Evolutionary conservation across 2,329 filamentous ascomycete genomes (phyloP).

Genomic region (Diaporthe australafricana): DNA sequence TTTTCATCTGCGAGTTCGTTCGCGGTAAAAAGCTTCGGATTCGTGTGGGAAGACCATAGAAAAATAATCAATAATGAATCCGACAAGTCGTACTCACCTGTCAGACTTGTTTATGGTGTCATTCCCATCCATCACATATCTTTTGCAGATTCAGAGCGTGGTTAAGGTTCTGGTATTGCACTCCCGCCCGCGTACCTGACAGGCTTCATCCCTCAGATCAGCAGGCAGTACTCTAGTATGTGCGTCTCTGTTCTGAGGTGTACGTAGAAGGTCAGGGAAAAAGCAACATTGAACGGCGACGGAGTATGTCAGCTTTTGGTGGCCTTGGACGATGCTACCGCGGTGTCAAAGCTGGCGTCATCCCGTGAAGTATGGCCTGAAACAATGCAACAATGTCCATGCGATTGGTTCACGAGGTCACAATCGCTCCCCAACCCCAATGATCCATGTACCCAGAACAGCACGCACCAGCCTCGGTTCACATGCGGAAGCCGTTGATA

Average conservation of each 20-base stretch:
- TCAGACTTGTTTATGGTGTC: neutral
- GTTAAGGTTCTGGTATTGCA: neutral
- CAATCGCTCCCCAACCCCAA: neutral
- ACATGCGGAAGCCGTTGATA: constrained; percentile 12
- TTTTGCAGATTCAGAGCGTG: neutral
- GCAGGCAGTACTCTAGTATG: neutral
- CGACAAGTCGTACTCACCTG: neutral
- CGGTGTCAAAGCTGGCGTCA: constrained; percentile 12
- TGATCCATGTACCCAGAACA: neutral
- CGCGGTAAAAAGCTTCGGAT: neutral
- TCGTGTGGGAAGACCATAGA: neutral
- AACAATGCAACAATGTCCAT: neutral
- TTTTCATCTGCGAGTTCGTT: neutral
- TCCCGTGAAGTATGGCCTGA: neutral
- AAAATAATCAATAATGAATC: neutral
- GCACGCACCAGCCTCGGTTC: constrained; percentile 12
- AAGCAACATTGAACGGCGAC: neutral
- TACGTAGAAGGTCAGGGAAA: neutral
- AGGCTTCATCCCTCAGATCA: neutral
- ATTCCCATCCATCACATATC: neutral
- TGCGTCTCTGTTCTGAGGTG: neutral
- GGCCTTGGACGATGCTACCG: neutral
- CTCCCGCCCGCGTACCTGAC: neutral
- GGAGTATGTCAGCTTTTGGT: neutral
- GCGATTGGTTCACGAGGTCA: constrained; percentile 6